Base-by-base conservation (phyloP, 2,329 filamentous ascomycete genomes). In the Aspergillus latus region DNA sequence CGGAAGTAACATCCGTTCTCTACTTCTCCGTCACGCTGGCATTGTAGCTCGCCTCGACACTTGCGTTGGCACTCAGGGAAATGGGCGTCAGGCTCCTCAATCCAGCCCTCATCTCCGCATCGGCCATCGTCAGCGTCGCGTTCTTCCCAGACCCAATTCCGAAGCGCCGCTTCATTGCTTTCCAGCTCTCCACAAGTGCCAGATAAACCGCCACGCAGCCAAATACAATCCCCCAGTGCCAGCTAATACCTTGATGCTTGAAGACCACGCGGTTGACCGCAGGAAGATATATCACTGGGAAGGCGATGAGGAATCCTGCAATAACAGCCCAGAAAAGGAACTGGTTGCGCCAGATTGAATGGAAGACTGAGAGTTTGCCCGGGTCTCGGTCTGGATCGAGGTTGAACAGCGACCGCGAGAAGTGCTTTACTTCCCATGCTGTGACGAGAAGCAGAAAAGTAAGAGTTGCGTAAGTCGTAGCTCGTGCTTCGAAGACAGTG, bases 391-490 rank as follows among this genome's bases (percentile, higher is more conserved):
- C 63, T 1, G 79, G 78, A 55, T 81, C 74, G 69, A 87, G 82
- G 57, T 80, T 77, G 80, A 92, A 92, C 73, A 92, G 85, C 0
- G 84, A 88, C n/a, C 87, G 83, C 13, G 88, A 84, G 74, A 88
- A 84, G 65, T 88, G 82, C 54, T 90, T 82, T 76, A 90, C 87
- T 72, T 92, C 88, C 89, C 88, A 92, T 0, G 89, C 88, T 2
- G 89, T 80, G 72, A 92, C 87, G 3, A 92, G 80, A 2, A 88
- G 84, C 60, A 87, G 84, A 84, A 88, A 92, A 0, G 88, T 90
- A 9, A 92, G 77, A 51, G 84, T 88, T 10, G 86, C 87, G 66
- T 90, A 92, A 2, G 85, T 87, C 0, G 88, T 89, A 2, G 87
- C 87, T 11, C 89, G 84, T 0, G 88, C 88, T 34, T 85, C 83